Percentiles rank a stretch among this genome's conserved stretches.
Conservation (phyloP, 345 rosid genomes). For the Streptanthus diversifolius region DNA sequence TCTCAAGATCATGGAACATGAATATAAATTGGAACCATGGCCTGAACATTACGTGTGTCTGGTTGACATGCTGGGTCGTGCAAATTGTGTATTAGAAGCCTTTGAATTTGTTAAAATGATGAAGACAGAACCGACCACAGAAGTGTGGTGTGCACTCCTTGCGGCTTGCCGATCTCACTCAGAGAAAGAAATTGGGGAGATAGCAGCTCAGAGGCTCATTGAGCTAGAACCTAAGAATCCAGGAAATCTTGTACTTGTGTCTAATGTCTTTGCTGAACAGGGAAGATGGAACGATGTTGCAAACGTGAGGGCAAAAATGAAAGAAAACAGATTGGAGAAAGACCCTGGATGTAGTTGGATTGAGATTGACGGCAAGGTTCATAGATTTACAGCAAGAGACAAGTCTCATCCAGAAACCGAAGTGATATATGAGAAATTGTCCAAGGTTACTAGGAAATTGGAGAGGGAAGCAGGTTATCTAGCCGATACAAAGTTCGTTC, state of each 20-base stretch:
- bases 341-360: slow-evolving; percentile 93
- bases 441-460: slow-evolving; percentile 49
- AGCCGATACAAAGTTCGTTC: slow-evolving; percentile 61
- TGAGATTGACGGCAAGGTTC: slow-evolving; percentile 61
- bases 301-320: slow-evolving; percentile 61
- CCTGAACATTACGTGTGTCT: slow-evolving; percentile 77
- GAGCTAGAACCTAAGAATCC: slow-evolving; percentile 56
- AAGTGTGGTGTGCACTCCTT: slow-evolving; percentile 87
- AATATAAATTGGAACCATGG: slow-evolving; percentile 76
- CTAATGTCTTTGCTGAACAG: slow-evolving; percentile 69
- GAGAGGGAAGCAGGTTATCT: slow-evolving; percentile 64
- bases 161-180: slow-evolving; percentile 74
- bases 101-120: slow-evolving; percentile 59
- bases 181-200: slow-evolving; percentile 61
- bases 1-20: slow-evolving; percentile 54
- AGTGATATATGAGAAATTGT: slow-evolving; percentile 50
- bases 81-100: slow-evolving; percentile 66
- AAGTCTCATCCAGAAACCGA: slow-evolving; percentile 65
- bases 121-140: slow-evolving; percentile 61
- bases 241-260: slow-evolving; percentile 77
- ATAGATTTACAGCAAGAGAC: slow-evolving; percentile 74
- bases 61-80: slow-evolving; percentile 87
- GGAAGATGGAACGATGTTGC: slow-evolving; percentile 72
- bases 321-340: slow-evolving; percentile 67
- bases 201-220: slow-evolving; percentile 59